These are phyloP conservation scores for Leccinum imitatum DNA, from an alignment of 768 basidiomycete species.

Conservation along the genomic window DNA sequence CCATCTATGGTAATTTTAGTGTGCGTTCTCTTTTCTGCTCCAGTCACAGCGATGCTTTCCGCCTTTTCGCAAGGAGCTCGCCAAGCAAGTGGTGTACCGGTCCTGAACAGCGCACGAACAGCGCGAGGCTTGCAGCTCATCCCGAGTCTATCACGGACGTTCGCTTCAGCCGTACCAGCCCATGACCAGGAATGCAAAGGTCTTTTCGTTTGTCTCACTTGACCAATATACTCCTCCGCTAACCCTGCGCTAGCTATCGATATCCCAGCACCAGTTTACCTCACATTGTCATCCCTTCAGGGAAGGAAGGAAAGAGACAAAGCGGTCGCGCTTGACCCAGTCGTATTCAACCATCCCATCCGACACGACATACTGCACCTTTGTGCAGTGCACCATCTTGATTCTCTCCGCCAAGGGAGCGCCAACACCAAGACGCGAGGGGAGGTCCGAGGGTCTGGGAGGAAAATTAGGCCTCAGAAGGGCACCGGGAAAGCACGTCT, in stretches of 20 bases:
- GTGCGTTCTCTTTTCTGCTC: neutral
- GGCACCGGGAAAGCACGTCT: constrained; percentile 88
- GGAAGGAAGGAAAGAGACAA: constrained; percentile 42
- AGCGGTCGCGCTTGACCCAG: constrained; percentile 67
- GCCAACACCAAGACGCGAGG: constrained; percentile 89
- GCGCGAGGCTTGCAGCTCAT: neutral
- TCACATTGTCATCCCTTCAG: constrained; percentile 58
- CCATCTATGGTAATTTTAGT: constrained; percentile 19
- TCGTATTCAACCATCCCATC: constrained; percentile 87
- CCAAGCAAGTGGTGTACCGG: constrained; percentile 10
- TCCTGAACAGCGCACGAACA: neutral
- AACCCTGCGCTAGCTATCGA: constrained; percentile 35
- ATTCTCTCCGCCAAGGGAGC: constrained; percentile 87
- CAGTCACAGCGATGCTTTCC: constrained; percentile 17
- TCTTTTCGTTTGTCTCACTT: constrained; percentile 10
- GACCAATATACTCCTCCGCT: constrained; percentile 3
- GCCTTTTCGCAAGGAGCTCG: constrained; percentile 15
- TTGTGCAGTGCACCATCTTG: constrained; percentile 85
- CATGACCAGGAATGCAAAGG: constrained; percentile 17
- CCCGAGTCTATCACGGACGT: constrained; percentile 9
- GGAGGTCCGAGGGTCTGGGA: constrained; percentile 86
- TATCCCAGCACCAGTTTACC: constrained; percentile 49
- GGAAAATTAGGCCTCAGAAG: constrained; percentile 90
- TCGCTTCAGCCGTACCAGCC: constrained; percentile 11
- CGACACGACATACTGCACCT: constrained; percentile 92